phyloP scores from a whole-genome alignment of 306 rosid genomes.

The Cyamopsis tetragonoloba region DNA sequence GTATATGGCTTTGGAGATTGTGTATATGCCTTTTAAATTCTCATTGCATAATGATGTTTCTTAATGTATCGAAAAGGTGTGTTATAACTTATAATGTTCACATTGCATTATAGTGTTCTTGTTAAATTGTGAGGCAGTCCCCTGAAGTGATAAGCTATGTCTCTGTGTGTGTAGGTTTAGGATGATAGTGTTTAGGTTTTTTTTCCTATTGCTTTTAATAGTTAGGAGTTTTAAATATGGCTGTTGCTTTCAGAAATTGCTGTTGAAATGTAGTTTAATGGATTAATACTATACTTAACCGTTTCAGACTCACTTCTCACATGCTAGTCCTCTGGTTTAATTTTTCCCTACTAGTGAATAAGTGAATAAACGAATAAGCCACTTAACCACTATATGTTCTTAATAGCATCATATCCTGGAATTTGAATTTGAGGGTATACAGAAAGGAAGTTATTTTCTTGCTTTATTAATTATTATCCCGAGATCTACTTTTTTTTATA shows the following conservation, averaged over 20 bases:
- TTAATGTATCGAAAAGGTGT: background rate
- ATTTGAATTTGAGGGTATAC: background rate
- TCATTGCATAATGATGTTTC: slow-evolving; percentile 10
- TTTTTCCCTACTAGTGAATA: background rate
- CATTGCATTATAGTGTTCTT: background rate
- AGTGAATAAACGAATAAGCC: background rate
- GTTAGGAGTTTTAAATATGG: background rate
- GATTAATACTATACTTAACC: background rate
- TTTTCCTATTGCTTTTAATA: background rate
- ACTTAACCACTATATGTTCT: background rate
- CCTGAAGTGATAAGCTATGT: background rate
- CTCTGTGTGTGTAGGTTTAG: slow-evolving; percentile 6
- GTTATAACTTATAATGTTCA: too few species aligned
- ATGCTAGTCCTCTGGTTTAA: background rate
- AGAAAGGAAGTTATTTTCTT: background rate
- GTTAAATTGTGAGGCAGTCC: background rate
- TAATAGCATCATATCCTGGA: background rate
- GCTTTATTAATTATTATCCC: slow-evolving; percentile 10
- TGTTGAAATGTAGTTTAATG: background rate
- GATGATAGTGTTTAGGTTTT: background rate
- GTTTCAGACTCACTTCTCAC: background rate
- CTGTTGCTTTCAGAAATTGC: background rate
- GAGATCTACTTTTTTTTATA: background rate
- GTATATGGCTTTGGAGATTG: slow-evolving; percentile 24
- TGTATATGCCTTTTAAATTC: background rate